Evolutionary conservation across 2,329 filamentous ascomycete genomes (phyloP).

Genomic region (Colletotrichum simmondsii): DNA sequence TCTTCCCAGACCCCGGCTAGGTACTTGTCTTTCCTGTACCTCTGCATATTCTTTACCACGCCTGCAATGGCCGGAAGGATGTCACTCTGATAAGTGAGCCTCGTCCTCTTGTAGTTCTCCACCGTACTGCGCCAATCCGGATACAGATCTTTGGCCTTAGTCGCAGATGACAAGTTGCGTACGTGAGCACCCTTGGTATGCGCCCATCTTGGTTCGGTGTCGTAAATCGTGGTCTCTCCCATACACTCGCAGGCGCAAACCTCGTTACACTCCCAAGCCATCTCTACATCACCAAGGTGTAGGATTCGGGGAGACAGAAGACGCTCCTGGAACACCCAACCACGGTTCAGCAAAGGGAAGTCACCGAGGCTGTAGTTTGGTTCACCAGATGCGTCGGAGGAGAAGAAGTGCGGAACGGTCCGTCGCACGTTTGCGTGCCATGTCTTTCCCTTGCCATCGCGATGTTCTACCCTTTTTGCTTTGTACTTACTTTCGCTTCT

Average conservation of each 20-base stretch:
- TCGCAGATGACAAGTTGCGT: not conserved
- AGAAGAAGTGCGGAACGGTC: not conserved
- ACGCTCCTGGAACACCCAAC: not conserved
- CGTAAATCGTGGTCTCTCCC: conserved; percentile 17
- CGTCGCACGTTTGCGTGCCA: not conserved
- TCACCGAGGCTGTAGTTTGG: not conserved
- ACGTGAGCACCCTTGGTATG: not conserved
- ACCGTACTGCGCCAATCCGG: not conserved
- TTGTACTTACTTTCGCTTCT: not conserved
- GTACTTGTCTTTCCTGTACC: conserved; percentile 4
- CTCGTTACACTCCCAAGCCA: not conserved
- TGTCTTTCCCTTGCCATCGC: not conserved
- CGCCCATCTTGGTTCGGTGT: not conserved
- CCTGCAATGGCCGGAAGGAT: conserved; percentile 35
- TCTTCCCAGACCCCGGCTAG: conserved; percentile 33
- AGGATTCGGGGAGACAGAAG: not conserved
- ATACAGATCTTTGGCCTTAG: not conserved
- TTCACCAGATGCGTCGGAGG: not conserved
- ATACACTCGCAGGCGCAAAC: conserved; percentile 27
- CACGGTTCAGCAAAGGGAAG: not conserved
- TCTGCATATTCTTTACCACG: conserved; percentile 28
- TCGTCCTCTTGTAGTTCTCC: conserved; percentile 23
- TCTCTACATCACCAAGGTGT: not conserved
- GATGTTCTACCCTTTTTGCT: not conserved
- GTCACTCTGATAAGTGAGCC: conserved; percentile 32